phyloP scores from a whole-genome alignment of 2,329 filamentous ascomycete genomes.

The Dissoconium aciculare region DNA sequence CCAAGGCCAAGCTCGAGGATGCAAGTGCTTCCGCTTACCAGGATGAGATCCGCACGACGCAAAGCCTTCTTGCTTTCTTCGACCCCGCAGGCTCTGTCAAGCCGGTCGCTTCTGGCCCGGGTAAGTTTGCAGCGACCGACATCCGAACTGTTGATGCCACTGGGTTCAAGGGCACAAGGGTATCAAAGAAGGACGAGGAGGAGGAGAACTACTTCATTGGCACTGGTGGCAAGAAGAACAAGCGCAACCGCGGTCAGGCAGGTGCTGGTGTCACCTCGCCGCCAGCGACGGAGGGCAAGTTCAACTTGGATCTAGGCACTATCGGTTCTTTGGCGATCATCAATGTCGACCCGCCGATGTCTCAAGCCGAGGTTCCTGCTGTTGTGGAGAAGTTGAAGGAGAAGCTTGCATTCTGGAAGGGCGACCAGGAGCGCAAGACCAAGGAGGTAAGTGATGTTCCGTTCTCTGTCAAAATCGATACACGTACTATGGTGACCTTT shows the following conservation, averaged over 20 bases:
- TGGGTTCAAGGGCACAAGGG: constrained; percentile 69
- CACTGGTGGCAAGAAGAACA: constrained; percentile 71
- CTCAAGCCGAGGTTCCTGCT: constrained; percentile 62
- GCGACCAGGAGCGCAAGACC: constrained; percentile 77
- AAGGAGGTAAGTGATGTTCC: constrained; percentile 53
- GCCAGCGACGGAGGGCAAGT: constrained; percentile 39
- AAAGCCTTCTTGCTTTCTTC: constrained; percentile 79
- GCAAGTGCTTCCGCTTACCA: constrained; percentile 77
- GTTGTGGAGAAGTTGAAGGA: constrained; percentile 79
- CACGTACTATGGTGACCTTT: constrained; percentile 9
- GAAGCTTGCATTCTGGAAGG: constrained; percentile 84
- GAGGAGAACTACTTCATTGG: constrained; percentile 73
- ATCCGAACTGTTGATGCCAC: constrained; percentile 72
- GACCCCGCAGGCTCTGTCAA: constrained; percentile 53
- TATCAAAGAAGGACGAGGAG: constrained; percentile 65
- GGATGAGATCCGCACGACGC: constrained; percentile 80
- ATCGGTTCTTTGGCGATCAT: constrained; percentile 81
- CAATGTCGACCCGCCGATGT: constrained; percentile 76
- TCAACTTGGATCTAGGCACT: constrained; percentile 78
- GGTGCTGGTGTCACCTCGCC: constrained; percentile 37
- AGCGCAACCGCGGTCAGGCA: constrained; percentile 55
- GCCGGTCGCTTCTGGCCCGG: constrained; percentile 48
- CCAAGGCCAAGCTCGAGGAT: constrained; percentile 62
- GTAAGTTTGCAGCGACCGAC: constrained; percentile 62
- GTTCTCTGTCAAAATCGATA: constrained; percentile 1